These are phyloP conservation scores for Hypseocharis bilobata DNA, from an alignment of 441 rosid species.

Conservation along the genomic window DNA sequence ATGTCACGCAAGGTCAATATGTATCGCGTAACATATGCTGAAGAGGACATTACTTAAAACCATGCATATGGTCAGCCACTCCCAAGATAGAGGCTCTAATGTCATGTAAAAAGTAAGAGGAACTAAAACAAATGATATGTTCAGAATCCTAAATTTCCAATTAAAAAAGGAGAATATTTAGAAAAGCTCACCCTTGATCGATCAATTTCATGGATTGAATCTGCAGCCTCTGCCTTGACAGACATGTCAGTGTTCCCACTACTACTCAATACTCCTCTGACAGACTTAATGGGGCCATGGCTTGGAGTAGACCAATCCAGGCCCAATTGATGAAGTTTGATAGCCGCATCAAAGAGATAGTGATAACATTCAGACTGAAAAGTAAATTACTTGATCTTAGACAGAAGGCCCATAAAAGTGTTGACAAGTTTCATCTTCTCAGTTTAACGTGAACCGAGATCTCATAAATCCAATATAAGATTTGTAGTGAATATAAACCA, in stretches of 20 bases:
- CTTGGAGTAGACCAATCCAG: conserved; percentile 65
- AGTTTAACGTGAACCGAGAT: not conserved
- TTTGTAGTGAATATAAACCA: not conserved
- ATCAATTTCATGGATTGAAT: conserved; percentile 36
- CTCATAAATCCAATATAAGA: not conserved
- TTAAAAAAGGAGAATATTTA: too few relatives aligned
- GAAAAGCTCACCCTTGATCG: conserved; percentile 37
- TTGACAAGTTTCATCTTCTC: not conserved
- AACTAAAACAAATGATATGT: not conserved
- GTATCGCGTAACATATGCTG: not conserved
- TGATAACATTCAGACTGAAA: conserved; percentile 92
- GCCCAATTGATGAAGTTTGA: conserved; percentile 82
- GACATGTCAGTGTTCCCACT: conserved; percentile 23
- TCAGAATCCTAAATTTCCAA: conserved; percentile 2
- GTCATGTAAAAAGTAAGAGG: not conserved
- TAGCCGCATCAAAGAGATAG: conserved; percentile 88
- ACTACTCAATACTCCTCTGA: conserved; percentile 30
- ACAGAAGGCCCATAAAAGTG: not conserved
- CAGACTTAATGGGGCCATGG: conserved; percentile 51
- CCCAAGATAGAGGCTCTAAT: not conserved
- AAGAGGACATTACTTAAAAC: not conserved
- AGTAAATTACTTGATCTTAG: not conserved
- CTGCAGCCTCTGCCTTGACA: conserved; percentile 32
- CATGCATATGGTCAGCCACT: not conserved
- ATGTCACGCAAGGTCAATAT: not conserved